These are phyloP conservation scores for Pleurotus platypus DNA, from an alignment of 768 basidiomycete genomes.

Conservation along the genomic window DNA sequence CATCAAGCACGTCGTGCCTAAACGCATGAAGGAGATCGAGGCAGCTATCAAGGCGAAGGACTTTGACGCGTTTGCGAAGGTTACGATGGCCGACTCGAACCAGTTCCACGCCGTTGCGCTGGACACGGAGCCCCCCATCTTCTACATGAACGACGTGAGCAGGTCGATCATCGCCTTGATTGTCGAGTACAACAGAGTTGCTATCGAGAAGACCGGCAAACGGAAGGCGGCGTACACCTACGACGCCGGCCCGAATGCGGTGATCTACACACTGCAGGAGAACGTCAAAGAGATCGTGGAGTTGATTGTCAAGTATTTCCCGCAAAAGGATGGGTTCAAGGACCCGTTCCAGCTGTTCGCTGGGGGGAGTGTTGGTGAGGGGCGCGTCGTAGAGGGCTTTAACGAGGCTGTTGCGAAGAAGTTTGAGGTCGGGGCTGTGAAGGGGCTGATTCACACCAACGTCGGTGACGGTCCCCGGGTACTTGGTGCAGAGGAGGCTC, in stretches of 20 bases:
- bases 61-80: conserved; percentile 83
- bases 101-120: conserved; percentile 98
- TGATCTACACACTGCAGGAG: conserved; percentile 83
- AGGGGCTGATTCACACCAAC: conserved; percentile 85
- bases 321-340: conserved; percentile 71
- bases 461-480: conserved; percentile 90
- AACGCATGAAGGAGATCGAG: conserved; percentile 80
- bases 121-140: conserved; percentile 96
- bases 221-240: conserved; percentile 96
- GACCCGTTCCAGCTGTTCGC: conserved; percentile 67
- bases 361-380: conserved; percentile 32
- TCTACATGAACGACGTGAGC: conserved; percentile 98
- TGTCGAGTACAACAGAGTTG: conserved; percentile 87
- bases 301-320: conserved; percentile 83
- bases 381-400: conserved; percentile 65
- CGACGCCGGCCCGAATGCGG: conserved; percentile 98
- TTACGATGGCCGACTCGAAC: conserved; percentile 98
- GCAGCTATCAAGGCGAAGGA: conserved; percentile 74
- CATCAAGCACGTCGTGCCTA: conserved; percentile 81
- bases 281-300: conserved; percentile 77
- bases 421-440: conserved; percentile 76
- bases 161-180: conserved; percentile 89
- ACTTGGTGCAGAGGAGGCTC: conserved; percentile 53
- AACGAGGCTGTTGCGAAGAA: conserved; percentile 72
- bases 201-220: conserved; percentile 48